Evolutionary conservation across 2,329 filamentous ascomycete species (phyloP), one percentile per base, ranked within the genome.

Genomic region (Alternaria gaisen): DNA sequence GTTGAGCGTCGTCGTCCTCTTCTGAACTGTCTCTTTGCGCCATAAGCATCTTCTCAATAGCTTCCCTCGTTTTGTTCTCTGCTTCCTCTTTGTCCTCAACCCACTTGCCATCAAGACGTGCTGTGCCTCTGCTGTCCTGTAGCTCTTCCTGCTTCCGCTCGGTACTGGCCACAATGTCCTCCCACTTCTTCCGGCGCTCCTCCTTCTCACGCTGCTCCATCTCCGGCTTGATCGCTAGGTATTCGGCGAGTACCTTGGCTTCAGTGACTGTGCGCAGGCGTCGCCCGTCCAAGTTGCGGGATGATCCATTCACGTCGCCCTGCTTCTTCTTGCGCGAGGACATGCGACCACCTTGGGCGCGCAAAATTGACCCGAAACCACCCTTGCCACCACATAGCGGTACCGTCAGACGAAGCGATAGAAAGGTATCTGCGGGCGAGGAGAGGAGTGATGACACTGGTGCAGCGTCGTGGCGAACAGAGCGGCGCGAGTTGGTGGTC

Each of bases 331-430:
- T 96, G 70, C 89, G 88, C n/a, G 92, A 94, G 3, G 93, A 97
- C 95, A 99, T 99, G 82, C 96, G 94, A 41, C 96, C 95, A 75
- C 96, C 95, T 3, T 95, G 95, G 0, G 96, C 95, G 75, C 96
- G 92, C 38, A 99, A 88, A 79, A 99, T 96, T 2, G 94, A 98
- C 55, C 95, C 95, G 77, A 99, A 99, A 73, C 95, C 95, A 79
- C 95, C 95, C 77, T 99, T 99, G 76, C 96, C 96, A 82, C 96
- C 95, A 70, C 90, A 91, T 40, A 97, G 82, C 6, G 91, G 91
- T 2, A 90, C 84, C 7, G 89, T 90, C 30, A 99, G 87, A 55
- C 93, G 92, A 4, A 99, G 86, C 0, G 93, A 90, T 16, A 99
- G 84, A 67, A 98, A 90, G 34, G 88, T 88, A 82, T 91, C 87